phyloP scores from a whole-genome alignment of 768 basidiomycete species.

The Leccinellum luteum region DNA sequence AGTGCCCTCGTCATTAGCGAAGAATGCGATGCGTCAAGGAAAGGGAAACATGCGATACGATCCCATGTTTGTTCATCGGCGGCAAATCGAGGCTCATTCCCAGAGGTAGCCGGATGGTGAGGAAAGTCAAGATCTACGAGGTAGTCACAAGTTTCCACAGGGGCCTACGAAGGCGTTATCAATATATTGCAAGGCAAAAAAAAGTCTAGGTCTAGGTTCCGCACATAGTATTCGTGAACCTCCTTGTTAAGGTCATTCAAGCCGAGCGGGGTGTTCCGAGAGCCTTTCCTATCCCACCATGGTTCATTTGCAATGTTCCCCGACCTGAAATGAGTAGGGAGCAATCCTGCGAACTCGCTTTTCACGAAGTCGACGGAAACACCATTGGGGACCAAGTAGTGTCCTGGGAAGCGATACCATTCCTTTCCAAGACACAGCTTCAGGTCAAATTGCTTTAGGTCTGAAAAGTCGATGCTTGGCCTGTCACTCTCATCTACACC shows the following conservation, averaged over 20 bases:
- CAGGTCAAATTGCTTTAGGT: conserved; percentile 66
- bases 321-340: conserved; percentile 75
- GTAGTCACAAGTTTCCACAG: conserved; percentile 77
- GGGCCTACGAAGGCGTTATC: conserved; percentile 46
- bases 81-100: conserved; percentile 79
- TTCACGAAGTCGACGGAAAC: conserved; percentile 86
- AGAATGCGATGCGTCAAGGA: conserved; percentile 81
- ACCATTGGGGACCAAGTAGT: conserved; percentile 82
- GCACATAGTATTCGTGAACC: conserved; percentile 73
- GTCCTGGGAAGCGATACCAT: conserved; percentile 93
- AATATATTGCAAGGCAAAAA: neutral
- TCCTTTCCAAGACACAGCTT: conserved; percentile 89
- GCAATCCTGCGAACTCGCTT: conserved; percentile 85
- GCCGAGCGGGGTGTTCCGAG: conserved; percentile 54
- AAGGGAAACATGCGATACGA: conserved; percentile 72
- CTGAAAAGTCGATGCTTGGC: conserved; percentile 60
- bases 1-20: conserved; percentile 69
- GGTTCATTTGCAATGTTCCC: conserved; percentile 28
- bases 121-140: conserved; percentile 91
- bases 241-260: conserved; percentile 90
- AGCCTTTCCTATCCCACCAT: conserved; percentile 50
- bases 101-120: conserved; percentile 49
- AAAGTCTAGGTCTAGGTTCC: conserved; percentile 25
- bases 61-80: conserved; percentile 71
- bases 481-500: conserved; percentile 42